These are phyloP conservation scores for Dendrocalamus sinicus DNA, from an alignment of 176 grass and related monocot genomes.

Conservation along the genomic window DNA sequence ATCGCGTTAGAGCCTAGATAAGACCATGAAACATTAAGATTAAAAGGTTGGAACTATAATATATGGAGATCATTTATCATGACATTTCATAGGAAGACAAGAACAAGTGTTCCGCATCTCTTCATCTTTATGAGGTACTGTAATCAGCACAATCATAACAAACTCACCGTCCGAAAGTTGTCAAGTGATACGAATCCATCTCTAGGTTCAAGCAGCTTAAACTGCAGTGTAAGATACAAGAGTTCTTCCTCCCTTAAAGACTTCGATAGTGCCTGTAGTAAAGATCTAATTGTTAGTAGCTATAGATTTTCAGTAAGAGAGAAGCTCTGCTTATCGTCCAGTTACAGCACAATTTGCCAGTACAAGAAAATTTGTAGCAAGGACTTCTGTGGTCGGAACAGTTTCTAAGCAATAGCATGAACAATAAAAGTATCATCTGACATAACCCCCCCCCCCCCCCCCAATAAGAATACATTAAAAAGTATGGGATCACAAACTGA, in stretches of 20 bases:
- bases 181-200: constrained; percentile 77
- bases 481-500: neutral
- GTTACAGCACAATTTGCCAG: constrained; percentile 13
- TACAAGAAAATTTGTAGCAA: neutral
- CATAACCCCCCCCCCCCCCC: neutral
- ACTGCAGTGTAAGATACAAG: constrained; percentile 84
- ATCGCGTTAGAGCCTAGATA: constrained; percentile 62
- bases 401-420: constrained; percentile 17
- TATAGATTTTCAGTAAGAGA: constrained; percentile 12
- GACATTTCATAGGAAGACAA: constrained; percentile 15
- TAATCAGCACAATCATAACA: constrained; percentile 29
- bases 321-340: neutral
- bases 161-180: constrained; percentile 80
- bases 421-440: constrained; percentile 2
- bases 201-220: constrained; percentile 83
- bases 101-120: constrained; percentile 9
- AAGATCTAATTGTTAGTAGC: constrained; percentile 32
- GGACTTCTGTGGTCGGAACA: neutral
- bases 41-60: constrained; percentile 29
- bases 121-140: constrained; percentile 23
- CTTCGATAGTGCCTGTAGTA: constrained; percentile 82
- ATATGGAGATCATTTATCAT: neutral
- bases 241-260: constrained; percentile 88
- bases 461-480: constrained; percentile 31
- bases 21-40: constrained; percentile 29